These are phyloP conservation scores for Chlorociboria aeruginascens DNA, from an alignment of 495 filamentous ascomycete genomes.

Conservation along the genomic window DNA sequence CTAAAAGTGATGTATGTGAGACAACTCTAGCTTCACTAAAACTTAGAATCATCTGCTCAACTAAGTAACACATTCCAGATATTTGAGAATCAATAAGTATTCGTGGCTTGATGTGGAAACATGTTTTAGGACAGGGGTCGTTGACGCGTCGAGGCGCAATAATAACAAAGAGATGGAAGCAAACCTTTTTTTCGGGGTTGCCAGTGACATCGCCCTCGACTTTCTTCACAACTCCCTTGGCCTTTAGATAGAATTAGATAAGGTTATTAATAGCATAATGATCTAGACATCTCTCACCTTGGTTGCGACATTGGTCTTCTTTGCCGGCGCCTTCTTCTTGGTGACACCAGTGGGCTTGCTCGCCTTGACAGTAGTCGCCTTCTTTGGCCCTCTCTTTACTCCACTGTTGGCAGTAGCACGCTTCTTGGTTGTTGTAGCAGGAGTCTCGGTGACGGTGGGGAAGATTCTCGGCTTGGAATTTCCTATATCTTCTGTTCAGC, in stretches of 20 bases:
- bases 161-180: slow-evolving; percentile 13
- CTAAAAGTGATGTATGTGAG: too few relatives aligned
- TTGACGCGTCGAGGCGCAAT: slow-evolving; percentile 12
- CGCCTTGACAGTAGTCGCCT: slow-evolving; percentile 14
- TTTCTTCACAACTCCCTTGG: slow-evolving; percentile 37
- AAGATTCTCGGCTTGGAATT: slow-evolving; percentile 43
- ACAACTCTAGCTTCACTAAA: too few relatives aligned
- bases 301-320: slow-evolving; percentile 30
- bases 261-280: not conserved
- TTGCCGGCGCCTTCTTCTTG: slow-evolving; percentile 42
- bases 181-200: slow-evolving; percentile 20
- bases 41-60: too few relatives aligned
- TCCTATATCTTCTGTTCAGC: slow-evolving; percentile 23
- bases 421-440: slow-evolving; percentile 30
- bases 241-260: slow-evolving; percentile 26
- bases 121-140: slow-evolving; percentile 9
- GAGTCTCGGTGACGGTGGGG: slow-evolving; percentile 35
- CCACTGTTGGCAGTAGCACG: slow-evolving; percentile 28
- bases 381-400: slow-evolving; percentile 27
- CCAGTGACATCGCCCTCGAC: slow-evolving; percentile 17
- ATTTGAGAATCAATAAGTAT: too few relatives aligned
- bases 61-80: too few relatives aligned
- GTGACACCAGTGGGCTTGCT: slow-evolving; percentile 33
- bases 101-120: not conserved
- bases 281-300: slow-evolving; percentile 26